phyloP scores from a whole-genome alignment of 129 eudicot genomes.

The Lactuca saligna region DNA sequence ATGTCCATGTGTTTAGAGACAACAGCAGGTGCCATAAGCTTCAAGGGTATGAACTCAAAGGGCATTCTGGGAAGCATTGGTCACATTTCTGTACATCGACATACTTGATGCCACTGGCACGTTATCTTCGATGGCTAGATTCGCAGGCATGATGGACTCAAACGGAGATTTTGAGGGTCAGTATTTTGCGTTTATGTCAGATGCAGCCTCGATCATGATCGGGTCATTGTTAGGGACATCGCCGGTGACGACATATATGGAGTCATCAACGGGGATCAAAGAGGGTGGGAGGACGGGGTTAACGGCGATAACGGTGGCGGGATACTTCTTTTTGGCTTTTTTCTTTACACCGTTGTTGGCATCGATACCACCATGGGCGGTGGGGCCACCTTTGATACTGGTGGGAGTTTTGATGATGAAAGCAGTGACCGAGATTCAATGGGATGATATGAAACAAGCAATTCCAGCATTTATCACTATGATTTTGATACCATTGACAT shows the following conservation, averaged over 20 bases:
- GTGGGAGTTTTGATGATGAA: constrained; percentile 91
- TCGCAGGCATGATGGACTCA: constrained; percentile 51
- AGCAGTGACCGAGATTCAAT: constrained; percentile 72
- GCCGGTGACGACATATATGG: constrained; percentile 60
- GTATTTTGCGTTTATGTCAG: constrained; percentile 66
- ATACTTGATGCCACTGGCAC: constrained; percentile 48
- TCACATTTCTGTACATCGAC: constrained; percentile 69
- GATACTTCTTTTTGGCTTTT: constrained; percentile 57
- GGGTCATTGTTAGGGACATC: constrained; percentile 68
- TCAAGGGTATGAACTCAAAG: constrained; percentile 41
- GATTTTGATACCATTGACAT: constrained; percentile 80
- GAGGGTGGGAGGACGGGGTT: constrained; percentile 74
- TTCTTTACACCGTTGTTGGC: constrained; percentile 77
- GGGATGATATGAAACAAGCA: constrained; percentile 77
- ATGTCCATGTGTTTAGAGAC: constrained; percentile 49
- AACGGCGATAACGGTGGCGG: constrained; percentile 69
- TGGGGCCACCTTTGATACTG: constrained; percentile 74
- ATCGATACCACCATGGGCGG: constrained; percentile 88
- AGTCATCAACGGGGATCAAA: constrained; percentile 67
- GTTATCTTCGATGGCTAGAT: constrained; percentile 62
- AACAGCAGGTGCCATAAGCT: constrained; percentile 72
- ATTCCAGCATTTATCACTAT: constrained; percentile 78
- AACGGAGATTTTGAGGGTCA: constrained; percentile 71
- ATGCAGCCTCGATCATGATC: constrained; percentile 52
- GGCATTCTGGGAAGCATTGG: constrained; percentile 62